A percentile compares a stretch with the other conserved stretches of the same genome.
phyloP scores from a whole-genome alignment of 495 filamentous ascomycete genomes.

The Bombardia bombarda region DNA sequence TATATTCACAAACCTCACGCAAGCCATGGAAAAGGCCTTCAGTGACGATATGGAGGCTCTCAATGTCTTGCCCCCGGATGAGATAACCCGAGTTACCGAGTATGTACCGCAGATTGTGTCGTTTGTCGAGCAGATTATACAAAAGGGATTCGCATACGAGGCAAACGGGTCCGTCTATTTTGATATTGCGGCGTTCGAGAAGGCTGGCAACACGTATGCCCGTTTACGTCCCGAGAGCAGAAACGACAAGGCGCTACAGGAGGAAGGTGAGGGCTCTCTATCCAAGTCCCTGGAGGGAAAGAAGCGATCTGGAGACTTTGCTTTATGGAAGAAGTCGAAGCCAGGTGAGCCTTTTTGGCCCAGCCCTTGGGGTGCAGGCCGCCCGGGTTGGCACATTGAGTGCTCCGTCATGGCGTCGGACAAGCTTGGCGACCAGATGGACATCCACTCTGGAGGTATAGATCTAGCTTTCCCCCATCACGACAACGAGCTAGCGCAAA shows the following conservation, averaged over 20 bases:
- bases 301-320: constrained; percentile 72
- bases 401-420: constrained; percentile 95
- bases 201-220: constrained; percentile 74
- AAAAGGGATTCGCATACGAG: constrained; percentile 86
- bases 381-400: constrained; percentile 97
- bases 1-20: constrained; percentile 67
- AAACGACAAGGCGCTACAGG: constrained; percentile 71
- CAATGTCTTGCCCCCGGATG: constrained; percentile 78
- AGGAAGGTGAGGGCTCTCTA: constrained; percentile 85
- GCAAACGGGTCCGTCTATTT: constrained; percentile 89
- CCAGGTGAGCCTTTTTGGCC: constrained; percentile 87
- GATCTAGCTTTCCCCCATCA: constrained; percentile 95
- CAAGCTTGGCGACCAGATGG: constrained; percentile 70
- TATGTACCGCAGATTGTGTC: constrained; percentile 73
- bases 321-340: constrained; percentile 90
- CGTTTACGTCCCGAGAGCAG: constrained; percentile 80
- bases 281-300: constrained; percentile 61
- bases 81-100: constrained; percentile 80
- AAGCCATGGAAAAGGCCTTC: constrained; percentile 76
- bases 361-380: constrained; percentile 75
- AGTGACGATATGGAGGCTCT: constrained; percentile 75
- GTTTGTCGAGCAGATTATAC: constrained; percentile 63
- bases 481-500: constrained; percentile 93
- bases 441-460: constrained; percentile 90
- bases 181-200: constrained; percentile 82